Conservation (phyloP, 73 alveolate genomes). For the Blepharisma japonicum region DNA sequence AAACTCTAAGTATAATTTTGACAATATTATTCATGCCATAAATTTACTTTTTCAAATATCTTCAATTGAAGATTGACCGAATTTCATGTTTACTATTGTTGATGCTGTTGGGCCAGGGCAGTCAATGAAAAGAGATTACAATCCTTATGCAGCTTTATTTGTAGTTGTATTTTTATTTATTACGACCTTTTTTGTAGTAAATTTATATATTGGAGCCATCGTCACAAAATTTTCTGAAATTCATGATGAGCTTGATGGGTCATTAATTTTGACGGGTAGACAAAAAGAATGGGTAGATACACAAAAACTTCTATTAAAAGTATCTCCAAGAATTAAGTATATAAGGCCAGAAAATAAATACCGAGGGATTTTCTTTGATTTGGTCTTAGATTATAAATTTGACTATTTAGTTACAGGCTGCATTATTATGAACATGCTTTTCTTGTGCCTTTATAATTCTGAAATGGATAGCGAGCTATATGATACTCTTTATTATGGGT, state of each 20-base stretch:
- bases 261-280: constrained; percentile 37
- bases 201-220: constrained; percentile 56
- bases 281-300: constrained; percentile 64
- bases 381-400: constrained; percentile 15
- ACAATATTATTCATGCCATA: constrained; percentile 59
- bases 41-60: constrained; percentile 58
- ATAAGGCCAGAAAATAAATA: constrained; percentile 11
- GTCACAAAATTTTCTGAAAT: constrained; percentile 63
- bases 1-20: constrained; percentile 39
- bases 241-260: constrained; percentile 48
- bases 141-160: constrained; percentile 41
- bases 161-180: constrained; percentile 53
- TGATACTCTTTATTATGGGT: background rate
- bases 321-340: constrained; percentile 27
- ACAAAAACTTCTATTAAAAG: constrained; percentile 42
- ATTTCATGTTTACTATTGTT: constrained; percentile 31
- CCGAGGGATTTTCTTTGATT: background rate
- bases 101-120: constrained; percentile 27
- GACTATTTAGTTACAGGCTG: background rate
- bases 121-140: constrained; percentile 40
- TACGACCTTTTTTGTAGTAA: constrained; percentile 65
- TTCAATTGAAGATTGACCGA: constrained; percentile 68
- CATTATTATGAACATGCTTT: background rate
- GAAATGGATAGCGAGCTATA: background rate
- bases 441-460: background rate